Evolutionary conservation across 2,329 filamentous ascomycete species (phyloP), one percentile per base, ranked within the genome.

Genomic region (Aaosphaeria pasadenensis): DNA sequence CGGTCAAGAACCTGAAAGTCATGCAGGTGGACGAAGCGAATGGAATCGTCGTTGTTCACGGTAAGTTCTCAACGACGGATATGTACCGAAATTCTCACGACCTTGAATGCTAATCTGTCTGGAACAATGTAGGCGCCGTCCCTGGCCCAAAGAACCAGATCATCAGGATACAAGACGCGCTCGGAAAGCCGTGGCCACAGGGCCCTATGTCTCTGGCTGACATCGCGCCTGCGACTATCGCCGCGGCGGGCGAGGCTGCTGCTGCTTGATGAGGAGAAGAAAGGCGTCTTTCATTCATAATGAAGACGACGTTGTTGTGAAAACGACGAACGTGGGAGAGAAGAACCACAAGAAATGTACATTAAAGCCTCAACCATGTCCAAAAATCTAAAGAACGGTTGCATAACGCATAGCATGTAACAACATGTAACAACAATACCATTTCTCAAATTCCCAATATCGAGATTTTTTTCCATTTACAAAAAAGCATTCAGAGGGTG

Each of bases 1-100:
- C 94, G 42, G 81, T 94, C 49, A 91, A 96, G 79, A 96, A 95
- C 73, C 76, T 97, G 60, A 88, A 87, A 73, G 85, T 99, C 45
- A 75, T 99, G 69, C 86, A 90, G 77, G 86, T 96, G 32, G 91
- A 97, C 73, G 81, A 85, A 60, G 86, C 88, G 70, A 86, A 91
- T 64, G 94, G 94, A 17, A 83, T 96, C 60, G 84, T 99, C 49
- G 83, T 96, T 45, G 85, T 99, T 55, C 89, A 88, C 73, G 94
- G 92, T 80, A 74, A 49, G 74, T 50, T 24, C 29, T 36, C 17
- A 3, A 24, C 17, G 17, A 24, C 2, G 17, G 3, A 24, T 24
- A 24, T 3, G 17, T 24, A 24, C 17, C 17, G 17, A 24, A 24
- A 24, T 2, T 24, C 3, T 24, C 17, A 24, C 17, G 17, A 40